Evolutionary conservation across 2,329 filamentous ascomycete species (phyloP), one percentile per base, ranked within the genome.

Genomic region (Arthrinium phaeospermum): DNA sequence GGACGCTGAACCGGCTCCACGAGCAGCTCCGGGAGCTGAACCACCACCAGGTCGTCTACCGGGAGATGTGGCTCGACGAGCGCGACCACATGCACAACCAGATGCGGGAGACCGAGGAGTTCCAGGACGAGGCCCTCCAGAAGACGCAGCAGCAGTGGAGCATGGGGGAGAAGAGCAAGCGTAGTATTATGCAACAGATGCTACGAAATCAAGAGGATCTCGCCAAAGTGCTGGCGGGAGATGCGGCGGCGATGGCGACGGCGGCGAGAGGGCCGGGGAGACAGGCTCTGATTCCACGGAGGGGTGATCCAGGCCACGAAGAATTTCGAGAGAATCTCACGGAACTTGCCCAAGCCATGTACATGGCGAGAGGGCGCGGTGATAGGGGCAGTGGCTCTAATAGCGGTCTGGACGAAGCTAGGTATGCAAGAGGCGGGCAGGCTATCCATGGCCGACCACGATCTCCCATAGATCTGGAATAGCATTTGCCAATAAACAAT

Each of bases 11-110:
- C 68, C 51, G 46, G 14, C 57, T 72, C 10, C 70, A 34, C 7
- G 67, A 70, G 57, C 57, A 70, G 46, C 71, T 72, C 24, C 13
- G 13, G 10, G 71, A 72, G 37, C 68, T 72, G 44, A 72, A 72
- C 68, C 14, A 24, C 6, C 71, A 70, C 71, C 71, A 72, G 37
- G 24, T 49, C 27, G 68, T 46, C 22, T 72, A 70, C 57, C 47
- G 70, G 19, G 5, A 70, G 1, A 70, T 72, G 68, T 72, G 71
- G 71, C 10, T 70, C 22, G 69, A 68, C 6, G 71, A 72, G 71
- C 71, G 68, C 27, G 14, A 45, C 24, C 53, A 61, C 34, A 68
- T 70, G 71, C 46, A 47, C 5, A 34, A 19, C 24, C 71, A 72
- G 24, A 67, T 70, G 12, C 19, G 37, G 57, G 14, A 41, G 3